Percentiles rank a stretch among this genome's conserved stretches.
These are phyloP conservation scores for Talaromyces sp. DNA, from an alignment of 2,329 filamentous ascomycete species.

Conservation along the genomic window DNA sequence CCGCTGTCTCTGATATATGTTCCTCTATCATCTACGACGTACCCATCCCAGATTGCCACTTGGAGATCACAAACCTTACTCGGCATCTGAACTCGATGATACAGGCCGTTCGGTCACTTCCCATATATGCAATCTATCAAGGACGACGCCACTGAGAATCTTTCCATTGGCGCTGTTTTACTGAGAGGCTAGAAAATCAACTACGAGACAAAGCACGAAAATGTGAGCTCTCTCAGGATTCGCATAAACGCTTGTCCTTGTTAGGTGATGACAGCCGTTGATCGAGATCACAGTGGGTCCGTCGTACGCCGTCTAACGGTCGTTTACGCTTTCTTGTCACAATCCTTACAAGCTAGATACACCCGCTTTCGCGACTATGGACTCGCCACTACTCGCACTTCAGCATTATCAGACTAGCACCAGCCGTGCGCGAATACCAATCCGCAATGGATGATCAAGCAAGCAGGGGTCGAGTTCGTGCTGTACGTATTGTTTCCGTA, in stretches of 20 bases:
- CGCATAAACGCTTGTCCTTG: conserved; percentile 7
- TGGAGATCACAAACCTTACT: neutral
- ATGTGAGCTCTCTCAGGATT: conserved; percentile 12
- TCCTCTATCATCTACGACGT: neutral
- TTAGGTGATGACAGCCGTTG: conserved; percentile 15
- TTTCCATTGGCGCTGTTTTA: neutral
- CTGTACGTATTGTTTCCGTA: neutral
- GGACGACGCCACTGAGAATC: neutral
- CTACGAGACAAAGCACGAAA: neutral
- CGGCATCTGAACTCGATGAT: neutral
- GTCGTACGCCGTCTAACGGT: conserved; percentile 10
- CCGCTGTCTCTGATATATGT: neutral
- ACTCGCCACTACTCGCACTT: neutral
- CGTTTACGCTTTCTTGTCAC: neutral
- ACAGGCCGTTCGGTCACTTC: neutral
- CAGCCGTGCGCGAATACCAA: neutral
- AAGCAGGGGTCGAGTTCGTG: neutral
- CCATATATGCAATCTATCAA: neutral
- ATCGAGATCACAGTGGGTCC: conserved; percentile 15
- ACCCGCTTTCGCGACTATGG: neutral
- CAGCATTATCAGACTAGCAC: neutral
- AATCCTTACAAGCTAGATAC: neutral
- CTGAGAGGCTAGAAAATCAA: neutral
- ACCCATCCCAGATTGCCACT: neutral
- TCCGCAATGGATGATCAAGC: neutral